Conservation (phyloP, 164 flowering plant genomes). For the Chloranthus sessilifolius region DNA sequence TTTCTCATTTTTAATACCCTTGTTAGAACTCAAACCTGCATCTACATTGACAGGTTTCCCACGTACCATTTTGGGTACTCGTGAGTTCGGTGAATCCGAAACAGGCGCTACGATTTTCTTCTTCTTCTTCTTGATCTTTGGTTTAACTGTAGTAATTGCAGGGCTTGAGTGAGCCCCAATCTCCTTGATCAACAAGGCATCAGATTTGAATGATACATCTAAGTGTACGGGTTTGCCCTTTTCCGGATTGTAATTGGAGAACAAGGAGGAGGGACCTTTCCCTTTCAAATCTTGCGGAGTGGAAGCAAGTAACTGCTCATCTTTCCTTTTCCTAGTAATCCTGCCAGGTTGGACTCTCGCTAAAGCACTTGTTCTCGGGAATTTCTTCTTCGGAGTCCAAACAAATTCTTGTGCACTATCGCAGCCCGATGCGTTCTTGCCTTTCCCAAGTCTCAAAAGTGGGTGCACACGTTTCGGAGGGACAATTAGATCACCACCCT, state of each 20-base stretch:
- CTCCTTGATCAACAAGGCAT: constrained; percentile 67
- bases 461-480: constrained; percentile 10
- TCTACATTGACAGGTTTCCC: neutral
- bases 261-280: constrained; percentile 22
- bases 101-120: constrained; percentile 5
- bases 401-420: constrained; percentile 22
- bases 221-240: constrained; percentile 57
- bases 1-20: neutral
- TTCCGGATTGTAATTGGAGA: constrained; percentile 14
- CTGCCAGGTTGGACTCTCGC: constrained; percentile 47
- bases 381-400: constrained; percentile 31
- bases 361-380: constrained; percentile 57
- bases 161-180: constrained; percentile 35
- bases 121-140: constrained; percentile 26
- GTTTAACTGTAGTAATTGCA: constrained; percentile 18
- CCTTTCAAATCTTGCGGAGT: constrained; percentile 26
- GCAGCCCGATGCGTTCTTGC: constrained; percentile 15
- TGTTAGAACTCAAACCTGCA: constrained; percentile 2
- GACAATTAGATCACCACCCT: constrained; percentile 8
- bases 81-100: constrained; percentile 10
- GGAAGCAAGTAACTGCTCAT: constrained; percentile 14
- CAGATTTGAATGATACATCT: constrained; percentile 77
- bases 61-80: constrained; percentile 10
- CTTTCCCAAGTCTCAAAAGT: constrained; percentile 1
- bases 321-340: constrained; percentile 29